Evolutionary conservation across 2,329 filamentous ascomycete species (phyloP).

Genomic region (Alternaria sp.): DNA sequence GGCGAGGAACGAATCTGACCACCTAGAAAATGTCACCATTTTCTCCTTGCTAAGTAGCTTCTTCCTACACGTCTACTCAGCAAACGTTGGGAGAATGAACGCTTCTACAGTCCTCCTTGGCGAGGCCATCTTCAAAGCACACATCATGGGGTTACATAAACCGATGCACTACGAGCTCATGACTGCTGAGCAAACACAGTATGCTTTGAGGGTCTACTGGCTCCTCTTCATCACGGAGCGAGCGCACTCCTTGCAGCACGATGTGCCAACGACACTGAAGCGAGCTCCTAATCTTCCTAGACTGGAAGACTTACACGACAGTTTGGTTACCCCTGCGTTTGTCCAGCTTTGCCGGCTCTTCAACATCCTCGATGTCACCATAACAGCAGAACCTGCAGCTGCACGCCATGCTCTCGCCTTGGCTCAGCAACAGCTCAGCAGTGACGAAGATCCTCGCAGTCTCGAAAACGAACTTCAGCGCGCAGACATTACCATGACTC

Average conservation of each 20-base stretch:
- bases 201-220: conserved; percentile 47
- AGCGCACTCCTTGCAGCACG: conserved; percentile 49
- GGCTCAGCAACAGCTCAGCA: conserved; percentile 46
- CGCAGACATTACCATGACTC: conserved; percentile 51
- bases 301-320: conserved; percentile 44
- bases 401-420: conserved; percentile 43
- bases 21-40: conserved; percentile 44
- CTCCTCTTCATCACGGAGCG: conserved; percentile 50
- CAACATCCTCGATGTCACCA: conserved; percentile 46
- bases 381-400: conserved; percentile 43
- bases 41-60: conserved; percentile 44
- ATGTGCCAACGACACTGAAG: conserved; percentile 46
- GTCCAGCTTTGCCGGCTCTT: conserved; percentile 48
- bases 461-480: conserved; percentile 49
- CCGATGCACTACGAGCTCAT: conserved; percentile 37
- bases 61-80: conserved; percentile 49
- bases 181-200: conserved; percentile 39
- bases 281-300: conserved; percentile 41
- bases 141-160: conserved; percentile 46
- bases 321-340: conserved; percentile 45
- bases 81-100: conserved; percentile 48
- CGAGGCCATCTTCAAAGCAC: conserved; percentile 47
- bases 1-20: conserved; percentile 42
- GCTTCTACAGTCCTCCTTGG: conserved; percentile 45
- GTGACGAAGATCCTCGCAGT: conserved; percentile 39